These are phyloP conservation scores for Podila epicladia DNA, from an alignment of 192 early-diverging fungal genomes.

Conservation along the genomic window DNA sequence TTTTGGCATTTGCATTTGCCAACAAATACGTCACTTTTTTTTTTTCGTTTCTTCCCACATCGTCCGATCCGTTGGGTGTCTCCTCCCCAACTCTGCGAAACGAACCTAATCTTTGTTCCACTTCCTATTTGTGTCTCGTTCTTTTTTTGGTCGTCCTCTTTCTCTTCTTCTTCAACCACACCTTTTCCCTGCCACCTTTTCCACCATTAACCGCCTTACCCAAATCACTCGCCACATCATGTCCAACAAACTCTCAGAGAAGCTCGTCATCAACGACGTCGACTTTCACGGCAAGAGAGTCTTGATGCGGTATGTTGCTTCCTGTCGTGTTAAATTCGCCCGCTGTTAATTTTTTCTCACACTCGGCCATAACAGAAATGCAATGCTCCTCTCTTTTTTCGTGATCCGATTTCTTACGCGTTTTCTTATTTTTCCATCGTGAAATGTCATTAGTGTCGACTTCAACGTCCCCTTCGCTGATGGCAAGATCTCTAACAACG, in stretches of 20 bases:
- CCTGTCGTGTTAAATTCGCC: no score
- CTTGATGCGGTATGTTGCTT: slow-evolving; percentile 78
- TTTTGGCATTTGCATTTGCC: no score
- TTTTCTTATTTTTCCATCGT: not conserved
- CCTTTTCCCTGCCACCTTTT: slow-evolving; percentile 11
- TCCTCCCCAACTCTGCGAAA: slow-evolving; percentile 19
- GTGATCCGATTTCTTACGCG: not conserved
- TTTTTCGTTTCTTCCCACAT: no score
- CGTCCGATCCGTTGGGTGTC: not conserved
- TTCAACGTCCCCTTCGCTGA: slow-evolving; percentile 99
- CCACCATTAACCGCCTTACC: slow-evolving; percentile 36
- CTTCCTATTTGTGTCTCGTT: slow-evolving; percentile 11
- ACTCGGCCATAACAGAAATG: not conserved
- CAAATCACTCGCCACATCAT: slow-evolving; percentile 58
- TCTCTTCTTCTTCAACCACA: slow-evolving; percentile 2
- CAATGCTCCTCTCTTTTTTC: not conserved
- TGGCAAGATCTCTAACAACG: slow-evolving; percentile 95
- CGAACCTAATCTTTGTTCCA: not conserved
- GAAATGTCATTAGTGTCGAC: slow-evolving; percentile 77
- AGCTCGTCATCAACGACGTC: slow-evolving; percentile 89
- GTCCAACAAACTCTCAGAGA: slow-evolving; percentile 74
- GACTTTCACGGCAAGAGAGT: slow-evolving; percentile 88
- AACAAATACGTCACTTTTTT: no score
- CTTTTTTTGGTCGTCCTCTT: slow-evolving; percentile 16
- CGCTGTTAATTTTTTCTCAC: not conserved